Percentiles rank a stretch among this genome's conserved stretches.
Conservation (phyloP, 1,284 basidiomycete genomes). For the Exobasidium rhododendri region DNA sequence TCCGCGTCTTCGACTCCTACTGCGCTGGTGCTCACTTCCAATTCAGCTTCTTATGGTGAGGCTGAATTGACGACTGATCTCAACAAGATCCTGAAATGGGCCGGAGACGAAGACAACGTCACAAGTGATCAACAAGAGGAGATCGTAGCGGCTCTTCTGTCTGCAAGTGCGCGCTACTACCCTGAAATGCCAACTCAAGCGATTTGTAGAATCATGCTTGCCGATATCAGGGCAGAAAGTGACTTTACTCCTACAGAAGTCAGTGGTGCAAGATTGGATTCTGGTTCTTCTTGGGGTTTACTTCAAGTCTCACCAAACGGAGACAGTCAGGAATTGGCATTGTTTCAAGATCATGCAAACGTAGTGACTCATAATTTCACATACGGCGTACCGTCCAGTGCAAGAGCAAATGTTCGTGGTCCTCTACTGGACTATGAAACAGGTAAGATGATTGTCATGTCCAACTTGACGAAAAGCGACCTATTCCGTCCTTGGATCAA, state of each 20-base stretch:
- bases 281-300: conserved; percentile 42
- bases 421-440: conserved; percentile 39
- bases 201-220: conserved; percentile 40
- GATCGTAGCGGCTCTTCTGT: conserved; percentile 44
- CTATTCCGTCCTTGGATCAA: conserved; percentile 51
- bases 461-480: conserved; percentile 28
- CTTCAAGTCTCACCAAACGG: conserved; percentile 46
- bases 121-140: conserved; percentile 36
- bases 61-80: conserved; percentile 39
- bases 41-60: conserved; percentile 36
- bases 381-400: conserved; percentile 30
- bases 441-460: conserved; percentile 26
- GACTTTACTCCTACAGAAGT: conserved; percentile 33
- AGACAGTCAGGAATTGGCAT: conserved; percentile 27
- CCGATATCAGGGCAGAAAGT: conserved; percentile 51
- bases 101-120: conserved; percentile 35
- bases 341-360: conserved; percentile 36
- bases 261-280: conserved; percentile 39
- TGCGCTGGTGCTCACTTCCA: conserved; percentile 24
- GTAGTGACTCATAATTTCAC: conserved; percentile 31
- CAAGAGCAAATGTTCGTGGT: conserved; percentile 22
- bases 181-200: conserved; percentile 44
- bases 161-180: conserved; percentile 47
- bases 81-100: conserved; percentile 46
- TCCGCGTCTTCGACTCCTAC: conserved; percentile 8